phyloP scores from a whole-genome alignment of 1,139 yeast genomes.

The Nakaseomyces glabratus region DNA sequence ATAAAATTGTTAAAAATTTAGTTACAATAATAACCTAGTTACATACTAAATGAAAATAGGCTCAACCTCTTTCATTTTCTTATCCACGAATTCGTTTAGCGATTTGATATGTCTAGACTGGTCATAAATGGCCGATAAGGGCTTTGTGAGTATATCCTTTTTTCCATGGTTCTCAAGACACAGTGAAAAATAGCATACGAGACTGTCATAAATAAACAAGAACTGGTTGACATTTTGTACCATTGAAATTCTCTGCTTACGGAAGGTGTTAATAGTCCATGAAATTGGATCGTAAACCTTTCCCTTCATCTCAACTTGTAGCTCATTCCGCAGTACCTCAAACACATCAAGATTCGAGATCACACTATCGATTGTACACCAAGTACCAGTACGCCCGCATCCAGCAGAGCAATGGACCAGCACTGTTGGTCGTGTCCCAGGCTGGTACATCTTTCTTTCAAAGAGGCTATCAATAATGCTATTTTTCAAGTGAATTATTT shows the following conservation, averaged over 20 bases:
- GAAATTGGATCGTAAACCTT: conserved; percentile 42
- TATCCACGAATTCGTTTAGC: conserved; percentile 2
- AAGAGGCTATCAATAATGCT: conserved; percentile 17
- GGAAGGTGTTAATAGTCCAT: conserved; percentile 40
- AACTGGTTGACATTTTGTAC: conserved; percentile 76
- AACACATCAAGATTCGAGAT: conserved; percentile 27
- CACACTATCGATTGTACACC: conserved; percentile 58
- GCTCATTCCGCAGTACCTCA: conserved; percentile 15
- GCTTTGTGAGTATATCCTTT: conserved; percentile 2
- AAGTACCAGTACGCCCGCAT: conserved; percentile 85
- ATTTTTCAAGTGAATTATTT: conserved; percentile 29
- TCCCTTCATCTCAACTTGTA: conserved; percentile 6
- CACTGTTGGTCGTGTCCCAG: conserved; percentile 35
- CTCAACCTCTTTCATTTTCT: conserved; percentile 4
- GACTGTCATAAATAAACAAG: conserved; percentile 58
- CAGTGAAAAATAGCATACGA: conserved; percentile 28
- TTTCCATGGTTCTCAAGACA: conserved; percentile 12
- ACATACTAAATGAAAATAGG: conserved; percentile 4
- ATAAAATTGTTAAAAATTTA: no score
- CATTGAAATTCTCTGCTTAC: conserved; percentile 74
- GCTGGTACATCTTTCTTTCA: conserved; percentile 15
- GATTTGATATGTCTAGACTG: conserved; percentile 1
- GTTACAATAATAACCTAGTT: no score
- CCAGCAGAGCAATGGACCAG: conserved; percentile 86
- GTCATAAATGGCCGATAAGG: conserved; percentile 1